Base-by-base conservation (phyloP, 2,329 filamentous ascomycete species). In the Aureobasidium sp. region DNA sequence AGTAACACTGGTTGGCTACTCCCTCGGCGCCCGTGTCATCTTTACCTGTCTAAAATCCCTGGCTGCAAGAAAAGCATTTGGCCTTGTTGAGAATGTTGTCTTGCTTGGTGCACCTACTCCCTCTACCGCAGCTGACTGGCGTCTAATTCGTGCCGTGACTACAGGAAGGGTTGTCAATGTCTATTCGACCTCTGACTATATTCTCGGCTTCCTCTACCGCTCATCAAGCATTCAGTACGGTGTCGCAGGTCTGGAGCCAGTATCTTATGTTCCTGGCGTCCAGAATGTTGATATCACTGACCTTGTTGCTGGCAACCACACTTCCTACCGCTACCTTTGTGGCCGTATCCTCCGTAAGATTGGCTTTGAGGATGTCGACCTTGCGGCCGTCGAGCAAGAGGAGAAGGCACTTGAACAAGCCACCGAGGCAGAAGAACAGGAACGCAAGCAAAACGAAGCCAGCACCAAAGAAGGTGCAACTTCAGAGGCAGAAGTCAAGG, bases 131-230 rank as follows among this genome's bases (percentile, higher is more conserved):
- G 80, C 80, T 1, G 85, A 91, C 66, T 97, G 92, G 92, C 82
- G 86, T 48, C 79, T 84, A 41, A 84, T 96, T 66, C 84, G 90
- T 34, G 85, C 83, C 48, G 90, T 93, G 0, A 91, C 96, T 0
- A 84, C 87, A 1, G 91, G 92, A 2, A 83, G 88, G 62, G 81
- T 96, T 8, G 88, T 96, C 67, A 97, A 97, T 67, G 90, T 93
- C 9, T 96, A 88, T 74, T 93, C 90, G 1, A 85, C 87, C 58
- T 92, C 94, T 63, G 92, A 97, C 73, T 89, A 90, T 69, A 85
- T 97, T 36, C 84, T 97, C 1, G 91, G 85, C 1, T 93, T 96
- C 71, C 78, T 96, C 21, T 96, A 97, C 72, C 85, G 92, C 48
- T 87, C 90, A 2, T 91, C 89, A 44, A 91, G 87, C 62, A 82